Conservation (phyloP, 805 yeast genomes). For the Yamadazyma nakazawae region DNA sequence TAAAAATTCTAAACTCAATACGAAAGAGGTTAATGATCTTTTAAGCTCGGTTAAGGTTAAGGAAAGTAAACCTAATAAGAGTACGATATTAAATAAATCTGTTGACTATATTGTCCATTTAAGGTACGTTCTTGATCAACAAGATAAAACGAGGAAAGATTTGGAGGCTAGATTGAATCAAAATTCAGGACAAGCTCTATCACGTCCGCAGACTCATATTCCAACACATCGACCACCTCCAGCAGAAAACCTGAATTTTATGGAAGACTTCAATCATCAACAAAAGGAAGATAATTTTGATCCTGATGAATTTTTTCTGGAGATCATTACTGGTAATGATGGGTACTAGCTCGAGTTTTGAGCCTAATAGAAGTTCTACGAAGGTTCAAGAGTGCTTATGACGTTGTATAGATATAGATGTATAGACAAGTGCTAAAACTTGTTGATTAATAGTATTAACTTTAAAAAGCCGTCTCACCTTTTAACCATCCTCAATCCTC, state of each 20-base stretch:
- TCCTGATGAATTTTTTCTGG: slow-evolving; percentile 28
- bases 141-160: slow-evolving; percentile 45
- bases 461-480: not conserved
- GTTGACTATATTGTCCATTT: slow-evolving; percentile 77
- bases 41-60: slow-evolving; percentile 43
- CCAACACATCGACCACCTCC: slow-evolving; percentile 2
- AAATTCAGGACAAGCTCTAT: slow-evolving; percentile 13
- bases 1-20: slow-evolving; percentile 25
- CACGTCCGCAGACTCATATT: not conserved
- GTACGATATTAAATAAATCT: slow-evolving; percentile 69
- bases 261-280: slow-evolving; percentile 14
- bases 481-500: not conserved
- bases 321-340: slow-evolving; percentile 17
- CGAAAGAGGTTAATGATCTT: slow-evolving; percentile 34
- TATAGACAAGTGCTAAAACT: not conserved
- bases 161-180: slow-evolving; percentile 26
- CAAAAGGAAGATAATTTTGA: slow-evolving; percentile 18
- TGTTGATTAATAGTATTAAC: not conserved
- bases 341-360: not conserved
- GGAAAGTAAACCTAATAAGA: slow-evolving; percentile 79
- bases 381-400: too few relatives aligned
- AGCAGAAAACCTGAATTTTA: slow-evolving; percentile 8
- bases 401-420: not conserved
- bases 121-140: slow-evolving; percentile 55
- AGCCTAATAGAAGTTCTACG: too few relatives aligned